Conservation (phyloP, 1,284 basidiomycete species). For the Ganoderma multipileum region DNA sequence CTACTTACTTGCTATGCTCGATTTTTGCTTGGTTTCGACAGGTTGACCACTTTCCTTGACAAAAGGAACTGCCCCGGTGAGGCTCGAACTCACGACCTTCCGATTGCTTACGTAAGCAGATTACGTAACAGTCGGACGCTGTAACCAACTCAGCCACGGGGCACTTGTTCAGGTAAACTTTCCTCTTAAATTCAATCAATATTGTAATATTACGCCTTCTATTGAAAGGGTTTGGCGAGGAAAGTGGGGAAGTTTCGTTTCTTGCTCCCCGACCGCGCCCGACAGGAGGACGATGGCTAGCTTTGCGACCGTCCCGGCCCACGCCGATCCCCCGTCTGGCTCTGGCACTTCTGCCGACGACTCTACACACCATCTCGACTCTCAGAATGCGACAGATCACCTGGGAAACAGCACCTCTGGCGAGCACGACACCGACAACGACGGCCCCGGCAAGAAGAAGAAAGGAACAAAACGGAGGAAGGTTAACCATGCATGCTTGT, state of each 20-base stretch:
- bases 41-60: background rate
- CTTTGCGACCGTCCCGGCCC: slow-evolving; percentile 42
- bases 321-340: slow-evolving; percentile 37
- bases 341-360: slow-evolving; percentile 35
- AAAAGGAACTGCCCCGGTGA: slow-evolving; percentile 64
- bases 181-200: background rate
- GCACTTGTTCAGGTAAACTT: slow-evolving; percentile 42
- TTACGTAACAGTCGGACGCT: slow-evolving; percentile 81
- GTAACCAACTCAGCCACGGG: slow-evolving; percentile 82
- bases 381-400: slow-evolving; percentile 19
- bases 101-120: slow-evolving; percentile 57
- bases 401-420: slow-evolving; percentile 19
- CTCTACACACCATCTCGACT: slow-evolving; percentile 26
- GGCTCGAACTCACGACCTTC: slow-evolving; percentile 81
- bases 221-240: background rate
- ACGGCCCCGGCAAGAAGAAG: slow-evolving; percentile 38
- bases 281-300: slow-evolving; percentile 38
- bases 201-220: background rate
- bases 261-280: slow-evolving; percentile 36
- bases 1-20: too few relatives aligned
- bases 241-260: slow-evolving; percentile 20
- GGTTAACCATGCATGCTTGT: slow-evolving; percentile 92
- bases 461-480: slow-evolving; percentile 69
- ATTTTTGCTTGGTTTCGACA: too few relatives aligned
- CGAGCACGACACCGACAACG: slow-evolving; percentile 34